Evolutionary conservation across 1,284 basidiomycete genomes (phyloP).

Genomic region (Pseudozyma tsukubaensis): DNA sequence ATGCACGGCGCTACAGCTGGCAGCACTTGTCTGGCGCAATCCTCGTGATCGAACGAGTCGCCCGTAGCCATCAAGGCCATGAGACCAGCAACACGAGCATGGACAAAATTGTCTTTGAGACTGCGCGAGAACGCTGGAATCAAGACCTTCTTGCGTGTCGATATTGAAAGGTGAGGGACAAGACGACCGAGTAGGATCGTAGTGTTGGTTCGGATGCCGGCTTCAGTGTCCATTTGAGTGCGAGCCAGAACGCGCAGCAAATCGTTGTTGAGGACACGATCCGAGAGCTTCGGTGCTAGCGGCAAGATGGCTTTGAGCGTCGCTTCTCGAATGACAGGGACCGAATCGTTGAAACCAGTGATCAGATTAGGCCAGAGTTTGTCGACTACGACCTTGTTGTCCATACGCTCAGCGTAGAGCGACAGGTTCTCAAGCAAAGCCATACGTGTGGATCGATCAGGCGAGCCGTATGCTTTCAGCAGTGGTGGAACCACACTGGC

Average conservation of each 20-base stretch:
- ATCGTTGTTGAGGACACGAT: conserved; percentile 96
- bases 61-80: conserved; percentile 96
- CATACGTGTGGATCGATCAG: conserved; percentile 90
- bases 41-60: conserved; percentile 78
- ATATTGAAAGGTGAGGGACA: conserved; percentile 83
- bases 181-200: conserved; percentile 94
- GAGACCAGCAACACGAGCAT: conserved; percentile 90
- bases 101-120: conserved; percentile 90
- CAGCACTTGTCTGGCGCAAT: conserved; percentile 55
- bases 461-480: conserved; percentile 56
- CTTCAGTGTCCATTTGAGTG: conserved; percentile 89
- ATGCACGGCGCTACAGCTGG: conserved; percentile 62
- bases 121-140: conserved; percentile 93
- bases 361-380: conserved; percentile 94
- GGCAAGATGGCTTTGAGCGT: conserved; percentile 89
- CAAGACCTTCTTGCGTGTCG: conserved; percentile 93
- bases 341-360: conserved; percentile 94
- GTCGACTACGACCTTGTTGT: conserved; percentile 83
- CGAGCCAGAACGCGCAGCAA: conserved; percentile 90
- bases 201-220: conserved; percentile 96
- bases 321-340: conserved; percentile 91
- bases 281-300: conserved; percentile 82
- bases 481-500: conserved; percentile 47
- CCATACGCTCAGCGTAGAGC: conserved; percentile 86
- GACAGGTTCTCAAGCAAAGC: conserved; percentile 86